Base-by-base conservation (phyloP, 139 green algal genomes). In the Coelastrella sp. region DNA sequence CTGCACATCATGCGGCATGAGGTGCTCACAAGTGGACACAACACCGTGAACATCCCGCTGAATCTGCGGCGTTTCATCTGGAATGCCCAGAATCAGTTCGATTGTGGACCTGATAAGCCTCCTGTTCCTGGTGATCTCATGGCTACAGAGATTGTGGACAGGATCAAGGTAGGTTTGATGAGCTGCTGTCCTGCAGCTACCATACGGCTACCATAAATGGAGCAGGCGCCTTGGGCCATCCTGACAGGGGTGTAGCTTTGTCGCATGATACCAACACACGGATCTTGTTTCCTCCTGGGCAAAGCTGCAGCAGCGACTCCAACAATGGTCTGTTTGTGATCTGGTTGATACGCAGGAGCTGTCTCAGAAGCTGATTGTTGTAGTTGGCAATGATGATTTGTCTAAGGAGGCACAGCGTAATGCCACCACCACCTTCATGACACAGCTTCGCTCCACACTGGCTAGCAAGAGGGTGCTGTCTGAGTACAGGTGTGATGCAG, bases 401-500 rank as follows among this genome's bases (percentile, higher is more conserved):
- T 95, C 85, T 13, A 68, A 85, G 21, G 96, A 99, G 90, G 96
- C 97, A n/a, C 97, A 99, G 92, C 86, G 88, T 76, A 99, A 99
- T 87, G 96, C 95, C 4, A 99, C 97, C 15, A 91, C 97, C 41
- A 94, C 99, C 51, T 99, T 98, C 89, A 92, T 95, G 80, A 91
- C 88, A 25, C 88, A 97, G 57, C 89, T 99, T 63, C 92, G 97
- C 30, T 91, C 86, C 76, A 97, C 92, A 25, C 90, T 99, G 43
- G 92, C 93, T 34, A 92, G 89, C 86, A 99, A 99, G 93, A 90
- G 96, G 7, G 94, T 99, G 67, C 74, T 96, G 43, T 85, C 85
- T 34, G 80, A 86, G 80, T 86, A 86, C 66, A 82, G 38, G 75
- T 82, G 27, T 53, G 72, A 27, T n/a, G 53, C 53, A 64, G 2